Conservation (phyloP, 805 yeast species). For the Starmerella vaccinii region DNA sequence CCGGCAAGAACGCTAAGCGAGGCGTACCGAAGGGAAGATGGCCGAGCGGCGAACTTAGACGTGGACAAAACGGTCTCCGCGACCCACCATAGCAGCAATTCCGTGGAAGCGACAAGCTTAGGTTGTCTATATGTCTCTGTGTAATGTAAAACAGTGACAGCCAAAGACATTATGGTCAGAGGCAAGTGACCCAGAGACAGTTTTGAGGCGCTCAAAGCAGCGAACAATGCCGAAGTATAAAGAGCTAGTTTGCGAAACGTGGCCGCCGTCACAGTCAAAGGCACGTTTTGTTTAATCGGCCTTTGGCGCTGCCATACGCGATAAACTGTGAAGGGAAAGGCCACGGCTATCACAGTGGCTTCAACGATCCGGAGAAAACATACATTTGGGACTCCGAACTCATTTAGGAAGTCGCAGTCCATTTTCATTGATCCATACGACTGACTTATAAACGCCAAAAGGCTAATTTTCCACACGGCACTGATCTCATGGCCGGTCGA, state of each 20-base stretch:
- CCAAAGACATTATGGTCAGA: background rate
- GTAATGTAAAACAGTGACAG: background rate
- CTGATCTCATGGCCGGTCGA: too few species aligned
- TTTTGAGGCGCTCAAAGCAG: background rate
- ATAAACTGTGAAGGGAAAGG: background rate
- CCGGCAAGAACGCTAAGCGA: background rate
- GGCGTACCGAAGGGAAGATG: background rate
- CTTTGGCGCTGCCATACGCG: background rate
- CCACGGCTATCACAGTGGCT: background rate
- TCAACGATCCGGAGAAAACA: background rate
- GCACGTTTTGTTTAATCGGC: too few species aligned
- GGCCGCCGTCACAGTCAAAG: background rate
- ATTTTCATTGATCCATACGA: too few species aligned
- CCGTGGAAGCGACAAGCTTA: slow-evolving; percentile 2
- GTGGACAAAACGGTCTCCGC: background rate
- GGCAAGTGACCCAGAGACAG: background rate
- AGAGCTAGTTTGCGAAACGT: background rate
- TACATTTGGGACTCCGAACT: background rate
- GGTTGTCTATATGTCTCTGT: background rate
- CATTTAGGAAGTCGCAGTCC: background rate
- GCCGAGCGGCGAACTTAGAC: background rate
- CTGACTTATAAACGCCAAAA: too few species aligned
- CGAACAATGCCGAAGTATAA: background rate
- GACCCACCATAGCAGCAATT: slow-evolving; percentile 5
- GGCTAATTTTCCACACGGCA: too few species aligned